A percentile compares a stretch with the other conserved stretches of the same genome.
phyloP scores from a whole-genome alignment of 116 monocot species.

The Iris pallida region DNA sequence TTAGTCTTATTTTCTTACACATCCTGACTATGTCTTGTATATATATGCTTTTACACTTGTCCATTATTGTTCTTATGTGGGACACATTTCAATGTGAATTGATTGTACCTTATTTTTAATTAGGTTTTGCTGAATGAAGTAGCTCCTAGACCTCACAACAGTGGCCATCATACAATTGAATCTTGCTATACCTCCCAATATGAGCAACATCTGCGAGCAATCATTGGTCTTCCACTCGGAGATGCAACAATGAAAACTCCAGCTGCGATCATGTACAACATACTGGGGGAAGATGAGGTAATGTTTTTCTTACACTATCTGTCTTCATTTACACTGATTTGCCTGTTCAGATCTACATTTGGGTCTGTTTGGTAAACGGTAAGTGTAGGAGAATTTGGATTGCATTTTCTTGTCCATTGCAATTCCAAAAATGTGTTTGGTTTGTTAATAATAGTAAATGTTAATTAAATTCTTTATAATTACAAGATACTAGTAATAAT shows the following conservation, averaged over 20 bases:
- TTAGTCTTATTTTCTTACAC: conserved; percentile 8
- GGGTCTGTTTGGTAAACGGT: no score
- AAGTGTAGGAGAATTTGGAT: no score
- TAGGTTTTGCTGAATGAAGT: conserved; percentile 94
- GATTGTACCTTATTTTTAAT: conserved; percentile 6
- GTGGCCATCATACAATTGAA: conserved; percentile 98
- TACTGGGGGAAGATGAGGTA: conserved; percentile 93
- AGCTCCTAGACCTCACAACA: conserved; percentile 94
- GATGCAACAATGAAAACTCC: conserved; percentile 84
- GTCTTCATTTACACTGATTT: no score
- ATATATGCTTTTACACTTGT: no score
- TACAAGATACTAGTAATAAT: no score
- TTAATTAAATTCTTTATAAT: no score
- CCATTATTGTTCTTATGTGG: no score
- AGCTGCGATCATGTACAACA: conserved; percentile 90
- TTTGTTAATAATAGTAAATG: no score
- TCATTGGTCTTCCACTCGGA: conserved; percentile 88
- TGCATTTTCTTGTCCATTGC: no score
- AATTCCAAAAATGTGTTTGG: no score
- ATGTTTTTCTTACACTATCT: background rate
- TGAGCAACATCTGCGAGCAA: conserved; percentile 90
- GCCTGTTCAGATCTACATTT: no score
- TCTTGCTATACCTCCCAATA: conserved; percentile 95
- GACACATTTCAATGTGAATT: background rate
- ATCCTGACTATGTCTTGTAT: no score